Base-by-base conservation (phyloP, 768 basidiomycete species). In the Hirschioporus abietinus region DNA sequence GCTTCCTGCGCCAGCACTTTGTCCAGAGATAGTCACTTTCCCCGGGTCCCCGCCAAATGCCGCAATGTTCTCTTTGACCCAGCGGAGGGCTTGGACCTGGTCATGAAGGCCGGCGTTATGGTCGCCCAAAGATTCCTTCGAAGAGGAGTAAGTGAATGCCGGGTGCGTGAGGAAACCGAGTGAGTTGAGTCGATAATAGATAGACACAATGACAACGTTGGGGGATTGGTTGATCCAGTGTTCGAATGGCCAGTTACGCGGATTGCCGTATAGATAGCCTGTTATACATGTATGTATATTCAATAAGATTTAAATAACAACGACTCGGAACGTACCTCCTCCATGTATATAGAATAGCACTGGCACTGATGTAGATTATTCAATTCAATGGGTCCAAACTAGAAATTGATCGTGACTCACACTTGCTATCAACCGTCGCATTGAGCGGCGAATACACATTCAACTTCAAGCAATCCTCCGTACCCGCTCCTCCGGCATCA, bases 201-300 rank as follows among this genome's bases (percentile, higher is more conserved):
- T 82, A 0, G 88, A 87, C 8, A 88, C 87, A 64, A 88, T 78
- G 59, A 89, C 81, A 25, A 89, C 82, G 65, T 86, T 82, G 1
- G 86, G 86, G 27, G 79, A 83, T 70, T 88, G 87, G 58, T 88
- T 76, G 65, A 90, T 76, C 87, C 87, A 89, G 69, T 80, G 77
- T 70, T 88, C 83, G 72, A 88, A 89, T 1, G 88, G 86, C 86
- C 85, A 90, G 72, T 84, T 87, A 0, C 77, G 78, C 0, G 87
- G 87, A 71, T 88, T 89, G 4, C 88, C 86, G 69, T 72, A 85
- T 24, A 83, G 72, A 67, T 86, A 89, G 27, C 83, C 85, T 86
- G 27, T n/a, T 9, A n/a, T 3, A 59, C 2, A 7, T n/a, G 2
- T 52, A 52, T 27, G 24, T 27, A 18, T 60, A 60, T 7, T 7